Evolutionary conservation across 495 filamentous ascomycete genomes (phyloP).

Genomic region (Aspergillus sclerotiicarbonarius): DNA sequence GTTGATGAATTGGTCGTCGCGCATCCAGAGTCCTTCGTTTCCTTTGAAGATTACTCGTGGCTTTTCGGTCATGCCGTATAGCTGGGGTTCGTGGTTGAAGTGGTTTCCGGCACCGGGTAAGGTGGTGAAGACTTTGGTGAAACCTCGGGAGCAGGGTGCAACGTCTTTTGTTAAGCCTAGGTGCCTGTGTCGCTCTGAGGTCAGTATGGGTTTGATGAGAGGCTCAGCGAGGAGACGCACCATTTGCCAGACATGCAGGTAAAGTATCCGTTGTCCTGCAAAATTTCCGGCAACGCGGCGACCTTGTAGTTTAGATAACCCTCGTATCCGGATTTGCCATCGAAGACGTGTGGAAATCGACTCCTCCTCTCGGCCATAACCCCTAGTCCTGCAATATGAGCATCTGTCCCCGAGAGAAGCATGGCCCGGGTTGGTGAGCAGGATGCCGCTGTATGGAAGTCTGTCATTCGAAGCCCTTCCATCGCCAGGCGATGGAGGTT

Average conservation of each 20-base stretch:
- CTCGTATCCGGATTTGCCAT: slow-evolving; percentile 41
- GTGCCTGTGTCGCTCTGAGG: slow-evolving; percentile 38
- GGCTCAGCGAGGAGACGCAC: slow-evolving; percentile 15
- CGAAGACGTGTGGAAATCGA: not conserved
- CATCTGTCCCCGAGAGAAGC: slow-evolving; percentile 53
- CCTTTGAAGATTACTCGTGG: not conserved
- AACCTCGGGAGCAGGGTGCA: slow-evolving; percentile 39
- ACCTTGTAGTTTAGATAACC: slow-evolving; percentile 57
- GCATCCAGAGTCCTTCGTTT: not conserved
- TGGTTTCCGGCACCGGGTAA: slow-evolving; percentile 40
- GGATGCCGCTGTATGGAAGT: slow-evolving; percentile 34
- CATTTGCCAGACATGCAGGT: slow-evolving; percentile 54
- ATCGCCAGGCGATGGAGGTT: slow-evolving; percentile 31
- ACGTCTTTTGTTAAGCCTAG: slow-evolving; percentile 34
- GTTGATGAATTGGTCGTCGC: slow-evolving; percentile 1
- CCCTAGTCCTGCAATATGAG: slow-evolving; percentile 36
- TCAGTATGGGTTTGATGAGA: not conserved
- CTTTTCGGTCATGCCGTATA: not conserved
- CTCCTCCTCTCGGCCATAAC: slow-evolving; percentile 26
- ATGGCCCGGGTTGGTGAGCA: slow-evolving; percentile 39
- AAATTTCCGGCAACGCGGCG: slow-evolving; percentile 48
- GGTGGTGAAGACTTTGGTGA: slow-evolving; percentile 41
- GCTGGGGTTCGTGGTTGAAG: slow-evolving; percentile 18
- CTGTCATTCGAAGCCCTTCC: slow-evolving; percentile 31
- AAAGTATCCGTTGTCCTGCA: slow-evolving; percentile 51